Percentiles rank a stretch among this genome's conserved stretches.
These are phyloP conservation scores for Exophiala aquamarina DNA, from an alignment of 2,329 filamentous ascomycete genomes.

Conservation along the genomic window DNA sequence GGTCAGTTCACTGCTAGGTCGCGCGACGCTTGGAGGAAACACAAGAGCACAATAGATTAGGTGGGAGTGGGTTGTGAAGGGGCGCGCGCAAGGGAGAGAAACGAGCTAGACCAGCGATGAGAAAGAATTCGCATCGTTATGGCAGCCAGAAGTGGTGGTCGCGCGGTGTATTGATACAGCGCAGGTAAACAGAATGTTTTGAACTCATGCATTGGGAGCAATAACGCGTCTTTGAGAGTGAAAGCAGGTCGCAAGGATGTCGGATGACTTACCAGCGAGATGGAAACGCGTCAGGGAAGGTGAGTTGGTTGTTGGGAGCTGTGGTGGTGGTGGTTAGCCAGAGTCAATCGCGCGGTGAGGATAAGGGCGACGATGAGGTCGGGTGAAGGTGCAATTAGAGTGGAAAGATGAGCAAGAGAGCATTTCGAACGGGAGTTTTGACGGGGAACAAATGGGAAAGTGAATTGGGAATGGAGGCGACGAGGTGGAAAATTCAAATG, in stretches of 20 bases:
- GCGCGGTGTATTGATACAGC: no score
- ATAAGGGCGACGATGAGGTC: constrained; percentile 29
- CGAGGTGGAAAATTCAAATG: constrained; percentile 19
- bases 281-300: constrained; percentile 18
- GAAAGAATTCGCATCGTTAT: background rate
- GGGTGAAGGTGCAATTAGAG: constrained; percentile 17
- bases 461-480: constrained; percentile 12
- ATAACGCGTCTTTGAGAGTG: constrained; percentile 21
- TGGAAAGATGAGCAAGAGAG: constrained; percentile 18
- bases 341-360: constrained; percentile 13
- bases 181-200: constrained; percentile 8
- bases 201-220: constrained; percentile 11
- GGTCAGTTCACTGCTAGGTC: background rate
- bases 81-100: no score
- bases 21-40: no score
- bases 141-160: no score
- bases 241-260: background rate
- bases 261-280: constrained; percentile 13
- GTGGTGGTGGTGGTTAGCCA: constrained; percentile 41
- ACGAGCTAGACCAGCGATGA: no score
- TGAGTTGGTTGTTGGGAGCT: constrained; percentile 8
- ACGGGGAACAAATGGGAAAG: constrained; percentile 15
- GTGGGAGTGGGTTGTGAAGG: no score
- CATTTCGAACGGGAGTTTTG: constrained; percentile 28
- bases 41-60: no score